Evolutionary conservation across 495 filamentous ascomycete genomes (phyloP).

Genomic region (Glarea lozoyensis): DNA sequence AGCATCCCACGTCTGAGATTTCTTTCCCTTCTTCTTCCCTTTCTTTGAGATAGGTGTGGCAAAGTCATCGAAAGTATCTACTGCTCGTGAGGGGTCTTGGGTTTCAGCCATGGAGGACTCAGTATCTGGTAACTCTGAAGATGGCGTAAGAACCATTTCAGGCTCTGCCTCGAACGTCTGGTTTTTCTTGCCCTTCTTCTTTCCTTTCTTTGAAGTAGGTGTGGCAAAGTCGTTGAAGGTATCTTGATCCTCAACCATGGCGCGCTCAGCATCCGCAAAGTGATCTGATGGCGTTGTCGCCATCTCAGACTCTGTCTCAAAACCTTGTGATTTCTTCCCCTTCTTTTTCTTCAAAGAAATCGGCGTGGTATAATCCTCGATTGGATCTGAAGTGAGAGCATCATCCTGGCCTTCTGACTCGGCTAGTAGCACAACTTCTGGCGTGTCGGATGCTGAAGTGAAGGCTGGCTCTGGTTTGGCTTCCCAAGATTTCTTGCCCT

Average conservation of each 20-base stretch:
- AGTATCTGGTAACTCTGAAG: slow-evolving; percentile 4
- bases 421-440: no score
- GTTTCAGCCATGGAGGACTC: slow-evolving; percentile 11
- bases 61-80: slow-evolving; percentile 5
- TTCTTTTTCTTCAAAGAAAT: slow-evolving; percentile 18
- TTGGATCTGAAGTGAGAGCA: slow-evolving; percentile 3
- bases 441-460: no score
- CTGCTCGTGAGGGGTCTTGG: slow-evolving; percentile 4
- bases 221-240: neutral
- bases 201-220: slow-evolving; percentile 24
- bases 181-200: slow-evolving; percentile 34
- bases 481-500: slow-evolving; percentile 11
- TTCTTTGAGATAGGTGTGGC: slow-evolving; percentile 21
- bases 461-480: no score
- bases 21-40: slow-evolving; percentile 35
- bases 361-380: slow-evolving; percentile 6
- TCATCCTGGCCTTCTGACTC: slow-evolving; percentile 19
- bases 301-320: no score
- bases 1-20: slow-evolving; percentile 10
- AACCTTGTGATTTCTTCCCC: slow-evolving; percentile 11
- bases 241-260: slow-evolving; percentile 4
- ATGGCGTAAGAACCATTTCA: no score
- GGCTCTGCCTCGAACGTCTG: slow-evolving; percentile 10
- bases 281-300: slow-evolving; percentile 13
- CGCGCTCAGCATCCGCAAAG: neutral